Base-by-base conservation (phyloP, 2,329 filamentous ascomycete genomes). In the Fusarium heterosporum region DNA sequence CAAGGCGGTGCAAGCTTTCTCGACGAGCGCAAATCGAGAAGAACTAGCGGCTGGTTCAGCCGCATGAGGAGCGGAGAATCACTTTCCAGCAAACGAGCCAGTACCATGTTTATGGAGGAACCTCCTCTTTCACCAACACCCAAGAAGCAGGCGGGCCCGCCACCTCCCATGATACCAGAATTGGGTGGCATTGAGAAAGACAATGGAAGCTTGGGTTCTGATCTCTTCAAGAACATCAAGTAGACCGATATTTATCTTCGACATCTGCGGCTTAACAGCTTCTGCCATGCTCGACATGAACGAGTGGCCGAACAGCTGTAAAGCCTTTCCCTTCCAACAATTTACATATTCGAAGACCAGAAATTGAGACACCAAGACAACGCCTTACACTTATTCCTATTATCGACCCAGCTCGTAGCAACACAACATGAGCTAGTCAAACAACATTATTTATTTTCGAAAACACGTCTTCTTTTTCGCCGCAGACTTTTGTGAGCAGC, bases 91-190 rank as follows among this genome's bases (percentile, higher is more conserved):
- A 75, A 76, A 68, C 83, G 83, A 39, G 72, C 79, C 43, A 84
- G 81, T 71, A 73, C 82, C 58, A 66, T 81, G 45, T 78, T 81
- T 42, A 46, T 69, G 55, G 78, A 83, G 43, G 77, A 80, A 45
- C 52, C 74, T 26, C 60, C 75, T 48, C 63, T 62, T 11, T 54
- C 69, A 28, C 68, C 76, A 52, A 71, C 73, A 39, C 54, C 66
- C 47, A 71, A 74, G 71, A 82, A 81, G 63, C 75, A 79, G 8
- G 65, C 74, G 34, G 83, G 83, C 12, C 85, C 86, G 10, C 86
- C 86, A 55, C 85, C 86, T 36, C 86, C 86, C 25, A 87, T 84
- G 84, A 88, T 89, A 49, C 86, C 86, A 19, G 86, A 88, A 72
- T 78, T 88, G 48, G 80, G 77, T 70, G 80, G 83, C 47, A 78